phyloP scores from a whole-genome alignment of 2,329 filamentous ascomycete species.

The Amesomyces nigricolor region DNA sequence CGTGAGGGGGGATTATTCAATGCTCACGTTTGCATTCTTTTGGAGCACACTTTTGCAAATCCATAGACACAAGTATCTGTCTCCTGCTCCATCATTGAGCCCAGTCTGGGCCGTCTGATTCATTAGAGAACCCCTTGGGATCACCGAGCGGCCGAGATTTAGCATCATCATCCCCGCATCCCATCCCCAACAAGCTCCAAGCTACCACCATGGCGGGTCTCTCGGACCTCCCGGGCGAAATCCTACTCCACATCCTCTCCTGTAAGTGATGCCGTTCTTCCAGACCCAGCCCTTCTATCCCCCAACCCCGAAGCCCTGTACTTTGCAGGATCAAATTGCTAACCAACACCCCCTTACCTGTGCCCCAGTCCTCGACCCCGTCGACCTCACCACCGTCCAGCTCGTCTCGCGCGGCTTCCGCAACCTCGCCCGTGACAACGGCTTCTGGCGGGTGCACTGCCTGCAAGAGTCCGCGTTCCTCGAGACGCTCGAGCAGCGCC shows the following conservation, averaged over 20 bases:
- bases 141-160: too few species aligned
- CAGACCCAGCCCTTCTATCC: too few species aligned
- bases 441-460: constrained; percentile 70
- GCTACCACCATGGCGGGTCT: constrained; percentile 29
- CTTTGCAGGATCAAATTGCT: too few species aligned
- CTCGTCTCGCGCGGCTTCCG: constrained; percentile 62
- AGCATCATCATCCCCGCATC: background rate
- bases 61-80: too few species aligned
- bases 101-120: too few species aligned
- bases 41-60: too few species aligned
- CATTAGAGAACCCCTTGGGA: too few species aligned
- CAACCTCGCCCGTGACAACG: constrained; percentile 64
- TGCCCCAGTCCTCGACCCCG: constrained; percentile 53
- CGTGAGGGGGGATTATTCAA: background rate
- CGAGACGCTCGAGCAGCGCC: constrained; percentile 51
- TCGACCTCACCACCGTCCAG: constrained; percentile 63
- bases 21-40: too few species aligned
- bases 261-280: constrained; percentile 41
- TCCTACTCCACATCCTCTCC: constrained; percentile 56
- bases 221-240: constrained; percentile 57
- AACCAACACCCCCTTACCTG: background rate
- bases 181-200: background rate
- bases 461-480: constrained; percentile 65
- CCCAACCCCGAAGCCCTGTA: background rate
- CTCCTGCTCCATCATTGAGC: too few species aligned